Base-by-base conservation (phyloP, 2,329 filamentous ascomycete species). In the Fusarium drepaniforme region DNA sequence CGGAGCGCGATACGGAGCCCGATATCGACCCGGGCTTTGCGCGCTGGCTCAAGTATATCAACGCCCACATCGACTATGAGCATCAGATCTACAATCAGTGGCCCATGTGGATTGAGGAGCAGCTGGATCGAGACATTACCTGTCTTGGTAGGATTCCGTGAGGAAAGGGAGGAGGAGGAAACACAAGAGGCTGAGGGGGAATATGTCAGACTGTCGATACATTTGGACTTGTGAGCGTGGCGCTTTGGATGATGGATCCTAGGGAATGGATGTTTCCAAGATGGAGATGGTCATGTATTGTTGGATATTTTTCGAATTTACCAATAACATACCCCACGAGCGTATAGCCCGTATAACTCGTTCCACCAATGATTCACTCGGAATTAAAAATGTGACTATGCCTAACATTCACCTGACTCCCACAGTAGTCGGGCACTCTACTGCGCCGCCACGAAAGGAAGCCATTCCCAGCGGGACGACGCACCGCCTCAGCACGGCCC, bases 101-200 rank as follows among this genome's bases (percentile, higher is more conserved):
- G 88, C 88, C 88, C 18, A 67, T 83, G 77, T 90, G 88, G 89
- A 88, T 90, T 5, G 86, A 89, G 75, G 82, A 83, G 64, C 86
- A 88, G 81, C 79, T 90, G 62, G 84, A 85, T 9, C 73, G 72
- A 49, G 86, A 90, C 62, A 70, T 82, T n/a, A 75, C 78, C 0
- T 87, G 84, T 68, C 90, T 90, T 78, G 86, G 86, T 13, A 82
- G 77, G 25, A 21, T 23, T 59, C n/a, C 8, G 9, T 73, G 37
- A 66, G 44, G 18, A 12, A 16, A 16, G 13, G n/a, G 23, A n/a
- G 25, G 25, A 25, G 11, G 25, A 53, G 9, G 5, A 49, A 64
- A 8, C 11, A 40, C 28, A 23, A 62, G 33, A 49, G 40, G 16
- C 18, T 15, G 51, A 37, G 25, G 46, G 18, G 46, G 18, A 9